Conservation (phyloP, 768 basidiomycete genomes). For the Suillus bovinus region DNA sequence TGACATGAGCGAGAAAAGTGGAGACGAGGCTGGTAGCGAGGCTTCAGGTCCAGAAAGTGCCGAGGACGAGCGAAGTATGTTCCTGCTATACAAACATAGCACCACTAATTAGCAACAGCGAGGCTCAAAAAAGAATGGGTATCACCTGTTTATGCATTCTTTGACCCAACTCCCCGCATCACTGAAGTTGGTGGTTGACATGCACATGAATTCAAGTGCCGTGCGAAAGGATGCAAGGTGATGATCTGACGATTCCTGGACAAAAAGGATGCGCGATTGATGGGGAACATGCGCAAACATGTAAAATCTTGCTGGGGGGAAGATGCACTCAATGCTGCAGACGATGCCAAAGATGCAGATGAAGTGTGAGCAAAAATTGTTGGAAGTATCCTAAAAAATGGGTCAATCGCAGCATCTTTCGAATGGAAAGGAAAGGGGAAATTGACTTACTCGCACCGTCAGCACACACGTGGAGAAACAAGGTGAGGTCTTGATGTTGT, state of each 20-base stretch:
- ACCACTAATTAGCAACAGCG: too few relatives aligned
- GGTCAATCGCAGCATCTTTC: constrained; percentile 31
- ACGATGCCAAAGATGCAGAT: too few relatives aligned
- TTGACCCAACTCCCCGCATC: constrained; percentile 19
- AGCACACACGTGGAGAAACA: constrained; percentile 23
- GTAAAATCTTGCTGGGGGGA: too few relatives aligned
- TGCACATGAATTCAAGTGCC: constrained; percentile 27
- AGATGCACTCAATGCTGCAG: too few relatives aligned
- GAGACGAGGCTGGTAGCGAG: too few relatives aligned
- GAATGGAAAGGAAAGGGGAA: constrained; percentile 28
- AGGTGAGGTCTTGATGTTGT: constrained; percentile 15
- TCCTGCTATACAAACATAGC: too few relatives aligned
- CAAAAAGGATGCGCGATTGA: too few relatives aligned
- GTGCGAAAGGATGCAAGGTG: constrained; percentile 17
- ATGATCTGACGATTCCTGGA: constrained; percentile 15
- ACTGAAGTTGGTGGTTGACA: constrained; percentile 16
- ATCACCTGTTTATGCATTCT: constrained; percentile 30
- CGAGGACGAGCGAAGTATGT: too few relatives aligned
- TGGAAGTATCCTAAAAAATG: constrained; percentile 19
- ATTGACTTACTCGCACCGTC: constrained; percentile 29
- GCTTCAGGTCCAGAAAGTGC: too few relatives aligned
- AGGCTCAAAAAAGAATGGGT: constrained; percentile 24
- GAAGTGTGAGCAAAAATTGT: too few relatives aligned
- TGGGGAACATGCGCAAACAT: too few relatives aligned
- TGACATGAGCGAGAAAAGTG: too few relatives aligned